Evolutionary conservation across 1,284 basidiomycete genomes (phyloP).

Genomic region (Ustilago loliicola): DNA sequence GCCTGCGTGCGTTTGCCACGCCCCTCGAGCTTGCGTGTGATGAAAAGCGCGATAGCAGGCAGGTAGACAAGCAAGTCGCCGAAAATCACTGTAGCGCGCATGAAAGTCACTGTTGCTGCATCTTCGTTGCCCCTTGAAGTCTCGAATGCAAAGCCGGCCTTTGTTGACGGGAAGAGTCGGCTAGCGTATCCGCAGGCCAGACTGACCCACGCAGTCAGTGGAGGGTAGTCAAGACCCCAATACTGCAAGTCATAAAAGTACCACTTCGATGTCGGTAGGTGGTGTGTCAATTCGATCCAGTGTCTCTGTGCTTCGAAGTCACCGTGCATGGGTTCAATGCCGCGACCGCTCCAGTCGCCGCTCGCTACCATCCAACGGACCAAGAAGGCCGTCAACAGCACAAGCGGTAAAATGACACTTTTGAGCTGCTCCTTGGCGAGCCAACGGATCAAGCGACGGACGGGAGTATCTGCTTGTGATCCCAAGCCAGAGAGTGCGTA

Average conservation of each 20-base stretch:
- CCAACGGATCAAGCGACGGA: conserved; percentile 58
- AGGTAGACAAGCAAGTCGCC: conserved; percentile 82
- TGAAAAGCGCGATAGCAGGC: conserved; percentile 74
- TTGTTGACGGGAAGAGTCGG: conserved; percentile 38
- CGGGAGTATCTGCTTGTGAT: conserved; percentile 54
- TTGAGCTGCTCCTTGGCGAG: conserved; percentile 57
- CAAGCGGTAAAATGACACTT: conserved; percentile 29
- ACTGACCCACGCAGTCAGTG: conserved; percentile 80
- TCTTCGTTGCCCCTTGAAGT: conserved; percentile 83
- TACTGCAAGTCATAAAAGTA: conserved; percentile 88
- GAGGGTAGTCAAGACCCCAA: conserved; percentile 87
- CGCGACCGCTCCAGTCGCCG: conserved; percentile 75
- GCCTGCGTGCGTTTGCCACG: conserved; percentile 62
- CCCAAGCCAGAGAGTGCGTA: conserved; percentile 33
- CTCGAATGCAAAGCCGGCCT: conserved; percentile 76
- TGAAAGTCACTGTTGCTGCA: conserved; percentile 75
- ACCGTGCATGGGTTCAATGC: conserved; percentile 84
- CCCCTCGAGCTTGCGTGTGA: conserved; percentile 56
- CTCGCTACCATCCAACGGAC: conserved; percentile 54
- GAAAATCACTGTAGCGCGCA: conserved; percentile 82
- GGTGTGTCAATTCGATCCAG: conserved; percentile 89
- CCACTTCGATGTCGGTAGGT: conserved; percentile 82
- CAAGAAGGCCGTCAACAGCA: conserved; percentile 38
- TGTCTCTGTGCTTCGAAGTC: conserved; percentile 94
- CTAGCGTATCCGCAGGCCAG: conserved; percentile 44